A percentile compares a stretch with the other conserved stretches of the same genome.
Evolutionary conservation across 257 asterid genomes (phyloP).

Genomic region (Petrea volubilis): DNA sequence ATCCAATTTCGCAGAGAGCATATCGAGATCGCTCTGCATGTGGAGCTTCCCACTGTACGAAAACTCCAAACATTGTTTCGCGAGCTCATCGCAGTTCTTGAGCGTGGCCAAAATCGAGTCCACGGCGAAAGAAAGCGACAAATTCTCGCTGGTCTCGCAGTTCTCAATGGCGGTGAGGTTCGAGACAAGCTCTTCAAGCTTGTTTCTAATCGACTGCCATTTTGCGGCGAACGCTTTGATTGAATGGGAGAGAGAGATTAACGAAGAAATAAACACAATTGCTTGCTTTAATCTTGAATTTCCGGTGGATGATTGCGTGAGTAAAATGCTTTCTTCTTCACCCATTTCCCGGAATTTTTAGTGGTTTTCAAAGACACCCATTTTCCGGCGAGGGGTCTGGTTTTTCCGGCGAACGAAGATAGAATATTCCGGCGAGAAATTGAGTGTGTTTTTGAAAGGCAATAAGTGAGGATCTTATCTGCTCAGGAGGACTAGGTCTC

Average conservation of each 20-base stretch:
- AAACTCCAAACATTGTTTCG: conserved; percentile 46
- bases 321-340: conserved; percentile 31
- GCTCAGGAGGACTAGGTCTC: conserved; percentile 23
- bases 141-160: conserved; percentile 51
- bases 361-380: conserved; percentile 15
- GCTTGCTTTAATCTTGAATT: conserved; percentile 40
- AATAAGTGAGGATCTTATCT: conserved; percentile 34
- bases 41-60: conserved; percentile 81
- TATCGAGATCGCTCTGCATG: conserved; percentile 91
- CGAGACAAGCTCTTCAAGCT: conserved; percentile 72
- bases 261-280: conserved; percentile 48
- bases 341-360: conserved; percentile 40
- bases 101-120: conserved; percentile 56
- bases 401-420: conserved; percentile 29
- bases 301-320: conserved; percentile 17
- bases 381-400: conserved; percentile 26
- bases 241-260: conserved; percentile 65
- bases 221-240: conserved; percentile 62
- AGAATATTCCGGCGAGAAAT: conserved; percentile 42
- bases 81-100: conserved; percentile 47
- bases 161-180: conserved; percentile 68
- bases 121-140: conserved; percentile 47
- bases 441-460: conserved; percentile 21
- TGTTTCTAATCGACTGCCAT: conserved; percentile 64
- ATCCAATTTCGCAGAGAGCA: conserved; percentile 53